Evolutionary conservation across 306 rosid genomes (phyloP).

Genomic region (Betula pendula): DNA sequence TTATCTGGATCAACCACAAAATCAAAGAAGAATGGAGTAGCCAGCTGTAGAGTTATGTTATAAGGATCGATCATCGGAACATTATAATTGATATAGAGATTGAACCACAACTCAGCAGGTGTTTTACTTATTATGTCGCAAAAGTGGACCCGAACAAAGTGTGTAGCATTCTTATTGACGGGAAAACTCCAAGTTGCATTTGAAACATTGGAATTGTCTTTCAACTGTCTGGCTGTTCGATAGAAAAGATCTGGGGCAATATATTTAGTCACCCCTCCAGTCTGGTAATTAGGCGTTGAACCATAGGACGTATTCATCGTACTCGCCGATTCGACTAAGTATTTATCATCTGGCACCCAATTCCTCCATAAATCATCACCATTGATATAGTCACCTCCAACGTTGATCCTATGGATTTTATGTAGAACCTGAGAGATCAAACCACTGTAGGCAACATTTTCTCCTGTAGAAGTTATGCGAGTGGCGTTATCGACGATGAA

Average conservation of each 20-base stretch:
- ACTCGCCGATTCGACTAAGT: neutral
- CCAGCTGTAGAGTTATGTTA: fast-evolving
- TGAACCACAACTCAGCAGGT: fast-evolving
- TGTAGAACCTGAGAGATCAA: constrained; percentile 25
- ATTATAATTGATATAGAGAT: neutral
- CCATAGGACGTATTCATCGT: neutral
- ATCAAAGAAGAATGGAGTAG: constrained; percentile 35
- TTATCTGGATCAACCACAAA: constrained; percentile 35
- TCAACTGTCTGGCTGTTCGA: constrained; percentile 9
- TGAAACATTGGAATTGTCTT: fast-evolving
- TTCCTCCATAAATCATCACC: constrained; percentile 27
- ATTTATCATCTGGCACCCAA: constrained; percentile 39
- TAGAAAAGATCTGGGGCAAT: constrained; percentile 38
- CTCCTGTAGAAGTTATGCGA: neutral
- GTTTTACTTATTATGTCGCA: neutral
- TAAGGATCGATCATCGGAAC: fast-evolving
- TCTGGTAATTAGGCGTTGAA: neutral
- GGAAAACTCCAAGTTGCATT: constrained; percentile 40
- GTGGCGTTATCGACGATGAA: fast-evolving
- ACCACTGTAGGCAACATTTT: neutral
- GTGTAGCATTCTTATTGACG: constrained; percentile 25
- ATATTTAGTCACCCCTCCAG: neutral
- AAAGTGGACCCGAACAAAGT: constrained; percentile 44
- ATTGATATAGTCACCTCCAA: constrained; percentile 25
- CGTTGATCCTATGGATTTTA: constrained; percentile 35